These are phyloP conservation scores for Rhizophora mangle DNA, from an alignment of 345 rosid species.

Conservation along the genomic window DNA sequence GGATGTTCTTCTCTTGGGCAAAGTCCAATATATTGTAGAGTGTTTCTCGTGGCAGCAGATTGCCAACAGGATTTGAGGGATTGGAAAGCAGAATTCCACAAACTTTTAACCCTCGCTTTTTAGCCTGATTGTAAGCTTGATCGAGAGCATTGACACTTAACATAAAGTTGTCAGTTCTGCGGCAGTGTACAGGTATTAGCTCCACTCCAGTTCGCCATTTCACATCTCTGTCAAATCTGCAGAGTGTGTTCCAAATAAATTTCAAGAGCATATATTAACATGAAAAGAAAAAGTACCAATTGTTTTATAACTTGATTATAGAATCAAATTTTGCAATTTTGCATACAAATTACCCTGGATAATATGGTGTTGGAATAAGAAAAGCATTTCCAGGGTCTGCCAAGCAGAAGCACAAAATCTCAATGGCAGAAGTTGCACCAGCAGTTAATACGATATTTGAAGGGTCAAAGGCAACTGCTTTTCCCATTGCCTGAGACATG, in stretches of 20 bases:
- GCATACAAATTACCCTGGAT: constrained; percentile 64
- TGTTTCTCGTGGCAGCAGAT: constrained; percentile 55
- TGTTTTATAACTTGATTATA: neutral
- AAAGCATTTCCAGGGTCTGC: constrained; percentile 91
- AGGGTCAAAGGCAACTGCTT: constrained; percentile 57
- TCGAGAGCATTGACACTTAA: constrained; percentile 64
- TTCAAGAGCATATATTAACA: neutral
- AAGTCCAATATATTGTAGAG: constrained; percentile 55
- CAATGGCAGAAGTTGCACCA: constrained; percentile 89
- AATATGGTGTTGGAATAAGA: constrained; percentile 81
- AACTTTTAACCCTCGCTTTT: constrained; percentile 68
- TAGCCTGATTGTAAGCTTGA: constrained; percentile 82
- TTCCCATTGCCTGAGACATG: constrained; percentile 63
- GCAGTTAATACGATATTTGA: constrained; percentile 65
- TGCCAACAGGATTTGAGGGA: constrained; percentile 91
- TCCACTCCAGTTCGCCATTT: constrained; percentile 79
- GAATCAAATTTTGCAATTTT: neutral
- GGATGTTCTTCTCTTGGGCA: constrained; percentile 79
- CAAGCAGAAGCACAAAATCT: constrained; percentile 77
- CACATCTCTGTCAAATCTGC: constrained; percentile 87
- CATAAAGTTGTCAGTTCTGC: constrained; percentile 67
- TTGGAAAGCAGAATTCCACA: constrained; percentile 77
- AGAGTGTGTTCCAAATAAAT: constrained; percentile 21
- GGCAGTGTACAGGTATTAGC: constrained; percentile 83
- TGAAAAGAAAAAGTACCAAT: neutral